These are phyloP conservation scores for Hordeum vulgare DNA, from an alignment of 176 grass and related monocot genomes.

Conservation along the genomic window MorexV3_pseudomolecules_assembly NC_058523.1:33221195-33221694, in stretches of 20 bases:
- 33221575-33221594: conserved; percentile 67
- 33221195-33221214: conserved; percentile 28
- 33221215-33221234: conserved; percentile 7
- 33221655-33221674: conserved; percentile 29
- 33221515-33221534: no score
- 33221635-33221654: not conserved
- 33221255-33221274: conserved; percentile 15
- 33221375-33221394: conserved; percentile 49
- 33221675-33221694: conserved; percentile 29
- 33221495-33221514: no score
- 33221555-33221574: conserved; percentile 26
- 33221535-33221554: conserved; percentile 61
- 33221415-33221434: no score
- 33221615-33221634: not conserved
- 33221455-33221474: conserved; percentile 26
- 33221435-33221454: not conserved
- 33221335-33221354: conserved; percentile 45
- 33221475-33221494: conserved; percentile 39
- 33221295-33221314: conserved; percentile 31
- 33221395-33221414: no score
- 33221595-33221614: conserved; percentile 29
- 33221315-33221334: conserved; percentile 55
- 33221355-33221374: conserved; percentile 58
- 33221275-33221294: conserved; percentile 56
- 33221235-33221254: conserved; percentile 30